phyloP scores from a whole-genome alignment of 805 yeast genomes.

The Ogataea glucozyma region DNA sequence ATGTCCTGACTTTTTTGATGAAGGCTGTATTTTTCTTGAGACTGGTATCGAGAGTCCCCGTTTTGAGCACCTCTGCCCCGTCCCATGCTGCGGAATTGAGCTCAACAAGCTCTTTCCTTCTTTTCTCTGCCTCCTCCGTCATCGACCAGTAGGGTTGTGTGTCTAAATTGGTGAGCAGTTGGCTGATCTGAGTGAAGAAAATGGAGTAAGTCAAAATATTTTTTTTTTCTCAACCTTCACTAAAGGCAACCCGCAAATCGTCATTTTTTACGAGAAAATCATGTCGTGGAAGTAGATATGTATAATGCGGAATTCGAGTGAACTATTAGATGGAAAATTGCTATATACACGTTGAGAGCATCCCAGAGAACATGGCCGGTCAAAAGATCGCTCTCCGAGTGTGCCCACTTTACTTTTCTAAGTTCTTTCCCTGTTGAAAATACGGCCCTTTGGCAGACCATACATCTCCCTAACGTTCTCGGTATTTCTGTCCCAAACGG shows the following conservation, averaged over 20 bases:
- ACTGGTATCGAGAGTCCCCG: constrained; percentile 59
- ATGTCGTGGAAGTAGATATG: background rate
- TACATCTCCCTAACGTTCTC: constrained; percentile 65
- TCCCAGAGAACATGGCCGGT: too few relatives aligned
- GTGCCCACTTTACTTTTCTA: constrained; percentile 15
- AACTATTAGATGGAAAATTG: background rate
- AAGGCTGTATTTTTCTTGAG: constrained; percentile 81
- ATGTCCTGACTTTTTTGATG: constrained; percentile 63
- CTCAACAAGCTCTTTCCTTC: constrained; percentile 36
- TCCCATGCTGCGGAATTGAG: constrained; percentile 55
- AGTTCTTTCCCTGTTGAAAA: constrained; percentile 65
- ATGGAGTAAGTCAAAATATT: too few relatives aligned
- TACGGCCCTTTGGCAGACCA: constrained; percentile 73
- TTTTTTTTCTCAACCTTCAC: too few relatives aligned
- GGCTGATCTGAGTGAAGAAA: too few relatives aligned
- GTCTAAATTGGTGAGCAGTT: too few relatives aligned
- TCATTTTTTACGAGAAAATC: too few relatives aligned
- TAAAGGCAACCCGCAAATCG: too few relatives aligned
- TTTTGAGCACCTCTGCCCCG: constrained; percentile 42
- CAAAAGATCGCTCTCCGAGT: too few relatives aligned
- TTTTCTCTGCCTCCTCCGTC: constrained; percentile 16
- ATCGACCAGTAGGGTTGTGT: too few relatives aligned
- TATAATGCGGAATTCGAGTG: constrained; percentile 1
- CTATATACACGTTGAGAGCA: constrained; percentile 8
- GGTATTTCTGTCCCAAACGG: constrained; percentile 76